A percentile compares a stretch with the other conserved stretches of the same genome.
These are phyloP conservation scores for Backusella macrospora DNA, from an alignment of 192 early-diverging fungal species.

Conservation along the genomic window DNA sequence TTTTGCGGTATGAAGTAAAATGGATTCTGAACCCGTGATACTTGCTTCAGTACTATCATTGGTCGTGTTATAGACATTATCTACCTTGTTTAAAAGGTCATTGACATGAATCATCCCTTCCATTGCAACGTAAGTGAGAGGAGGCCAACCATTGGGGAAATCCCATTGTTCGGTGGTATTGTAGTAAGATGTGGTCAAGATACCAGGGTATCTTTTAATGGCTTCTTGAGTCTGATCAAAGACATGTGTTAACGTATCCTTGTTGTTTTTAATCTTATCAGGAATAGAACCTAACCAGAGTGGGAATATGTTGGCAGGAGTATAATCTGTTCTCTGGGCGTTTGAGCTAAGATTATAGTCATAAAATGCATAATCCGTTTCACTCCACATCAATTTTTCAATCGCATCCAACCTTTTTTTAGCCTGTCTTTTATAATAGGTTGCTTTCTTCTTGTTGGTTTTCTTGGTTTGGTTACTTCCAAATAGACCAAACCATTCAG, in stretches of 20 bases:
- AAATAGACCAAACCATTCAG: slow-evolving; percentile 29
- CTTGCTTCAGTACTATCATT: background rate
- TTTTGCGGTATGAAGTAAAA: slow-evolving; percentile 21
- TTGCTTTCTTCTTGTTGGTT: slow-evolving; percentile 6
- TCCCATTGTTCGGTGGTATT: slow-evolving; percentile 74
- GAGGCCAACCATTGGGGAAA: slow-evolving; percentile 72
- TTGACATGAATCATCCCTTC: slow-evolving; percentile 46
- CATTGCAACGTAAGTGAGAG: slow-evolving; percentile 59
- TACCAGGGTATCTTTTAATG: slow-evolving; percentile 53
- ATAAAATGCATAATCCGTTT: slow-evolving; percentile 44
- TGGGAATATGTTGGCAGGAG: slow-evolving; percentile 60
- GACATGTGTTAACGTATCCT: slow-evolving; percentile 36
- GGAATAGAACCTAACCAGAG: slow-evolving; percentile 54
- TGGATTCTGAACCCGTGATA: background rate
- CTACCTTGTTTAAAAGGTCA: background rate
- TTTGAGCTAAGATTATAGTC: slow-evolving; percentile 58
- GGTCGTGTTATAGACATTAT: background rate
- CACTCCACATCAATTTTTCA: slow-evolving; percentile 54
- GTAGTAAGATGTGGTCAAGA: slow-evolving; percentile 58
- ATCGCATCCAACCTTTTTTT: slow-evolving; percentile 50
- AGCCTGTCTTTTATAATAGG: slow-evolving; percentile 40
- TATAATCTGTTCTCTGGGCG: slow-evolving; percentile 34
- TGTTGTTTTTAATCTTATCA: slow-evolving; percentile 14
- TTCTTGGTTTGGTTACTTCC: background rate
- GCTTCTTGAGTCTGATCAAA: slow-evolving; percentile 43